These are phyloP conservation scores for Escovopsis sp. DNA, from an alignment of 2,329 filamentous ascomycete species.

Conservation along the genomic window DNA sequence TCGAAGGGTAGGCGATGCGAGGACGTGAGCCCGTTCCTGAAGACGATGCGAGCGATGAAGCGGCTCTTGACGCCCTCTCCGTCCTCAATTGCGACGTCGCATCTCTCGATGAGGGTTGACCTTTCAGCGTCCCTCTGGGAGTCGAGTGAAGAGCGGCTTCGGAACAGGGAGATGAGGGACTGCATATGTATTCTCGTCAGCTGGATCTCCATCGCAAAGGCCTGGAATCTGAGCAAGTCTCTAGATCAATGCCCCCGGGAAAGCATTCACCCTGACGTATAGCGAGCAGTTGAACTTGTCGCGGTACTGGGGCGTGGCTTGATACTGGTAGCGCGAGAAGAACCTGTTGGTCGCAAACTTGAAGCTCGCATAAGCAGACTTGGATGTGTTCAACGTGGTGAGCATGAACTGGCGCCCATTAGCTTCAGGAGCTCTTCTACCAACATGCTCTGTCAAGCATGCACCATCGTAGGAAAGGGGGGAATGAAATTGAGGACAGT, in stretches of 20 bases:
- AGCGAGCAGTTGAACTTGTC: constrained; percentile 61
- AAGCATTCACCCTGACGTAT: constrained; percentile 44
- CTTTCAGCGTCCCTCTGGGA: constrained; percentile 41
- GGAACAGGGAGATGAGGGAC: constrained; percentile 61
- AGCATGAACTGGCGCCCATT: constrained; percentile 43
- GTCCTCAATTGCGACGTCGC: constrained; percentile 61
- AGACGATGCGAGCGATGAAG: constrained; percentile 58
- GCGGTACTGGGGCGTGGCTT: constrained; percentile 33
- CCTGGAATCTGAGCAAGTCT: too few species aligned
- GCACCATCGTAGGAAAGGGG: neutral
- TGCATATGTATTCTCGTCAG: constrained; percentile 12
- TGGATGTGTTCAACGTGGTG: constrained; percentile 65
- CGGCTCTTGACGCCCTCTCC: constrained; percentile 56
- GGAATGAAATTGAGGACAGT: neutral
- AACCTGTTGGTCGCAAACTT: constrained; percentile 52
- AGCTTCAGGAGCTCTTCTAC: neutral
- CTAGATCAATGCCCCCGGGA: too few species aligned
- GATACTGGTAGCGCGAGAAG: constrained; percentile 58
- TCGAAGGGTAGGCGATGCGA: constrained; percentile 68
- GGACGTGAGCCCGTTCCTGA: constrained; percentile 62
- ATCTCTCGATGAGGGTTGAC: constrained; percentile 57
- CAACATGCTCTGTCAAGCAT: too few species aligned
- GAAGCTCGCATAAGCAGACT: constrained; percentile 65
- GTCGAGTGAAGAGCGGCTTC: constrained; percentile 47
- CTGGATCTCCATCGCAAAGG: neutral